Evolutionary conservation across 306 rosid genomes (phyloP).

Genomic region (Cercis canadensis): DNA sequence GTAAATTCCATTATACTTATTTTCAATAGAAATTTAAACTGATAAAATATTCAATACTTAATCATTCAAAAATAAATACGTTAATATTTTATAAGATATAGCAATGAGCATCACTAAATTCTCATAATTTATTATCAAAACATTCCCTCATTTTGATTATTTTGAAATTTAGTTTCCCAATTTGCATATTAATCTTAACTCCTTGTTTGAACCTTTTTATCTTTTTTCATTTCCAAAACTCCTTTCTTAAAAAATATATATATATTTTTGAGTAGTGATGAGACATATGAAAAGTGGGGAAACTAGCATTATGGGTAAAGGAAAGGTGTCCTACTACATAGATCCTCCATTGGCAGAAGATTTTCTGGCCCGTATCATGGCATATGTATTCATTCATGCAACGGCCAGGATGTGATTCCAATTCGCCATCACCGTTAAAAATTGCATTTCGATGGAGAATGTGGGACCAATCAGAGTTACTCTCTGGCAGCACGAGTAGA

Average conservation of each 20-base stretch:
- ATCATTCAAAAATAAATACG: no score
- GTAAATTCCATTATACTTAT: no score
- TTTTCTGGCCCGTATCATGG: conserved; percentile 14
- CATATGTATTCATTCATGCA: not conserved
- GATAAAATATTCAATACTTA: no score
- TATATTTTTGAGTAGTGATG: no score
- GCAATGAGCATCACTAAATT: no score
- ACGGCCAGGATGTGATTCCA: conserved; percentile 7
- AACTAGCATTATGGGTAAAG: not conserved
- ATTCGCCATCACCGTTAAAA: conserved; percentile 3
- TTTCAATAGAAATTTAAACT: no score
- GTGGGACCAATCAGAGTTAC: conserved; percentile 34
- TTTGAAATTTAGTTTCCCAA: no score
- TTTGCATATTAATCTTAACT: not conserved
- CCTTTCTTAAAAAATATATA: no score
- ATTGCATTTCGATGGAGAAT: not conserved
- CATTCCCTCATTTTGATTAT: no score
- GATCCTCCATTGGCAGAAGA: conserved; percentile 7
- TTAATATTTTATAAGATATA: no score
- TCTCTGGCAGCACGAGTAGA: not conserved
- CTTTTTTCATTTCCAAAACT: no score
- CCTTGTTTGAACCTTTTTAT: not conserved
- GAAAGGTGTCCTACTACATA: not conserved
- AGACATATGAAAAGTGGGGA: not conserved
- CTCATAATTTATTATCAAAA: no score